Base-by-base conservation (phyloP, 176 grass and related monocot genomes). In the Aegilops bicornis region DNA sequence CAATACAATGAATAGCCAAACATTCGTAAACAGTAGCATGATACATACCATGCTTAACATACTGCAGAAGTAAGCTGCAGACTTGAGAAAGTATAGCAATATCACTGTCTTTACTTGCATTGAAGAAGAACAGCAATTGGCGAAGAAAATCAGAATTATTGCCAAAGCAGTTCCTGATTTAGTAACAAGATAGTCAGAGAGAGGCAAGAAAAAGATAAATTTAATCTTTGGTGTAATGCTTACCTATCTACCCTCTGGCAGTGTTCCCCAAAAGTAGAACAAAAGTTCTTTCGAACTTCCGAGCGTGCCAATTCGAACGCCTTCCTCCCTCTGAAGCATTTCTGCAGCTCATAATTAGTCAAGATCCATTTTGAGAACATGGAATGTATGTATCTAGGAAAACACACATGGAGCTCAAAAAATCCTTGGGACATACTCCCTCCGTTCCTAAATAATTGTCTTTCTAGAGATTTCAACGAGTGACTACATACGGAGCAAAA, bases 291-390 rank as follows among this genome's bases (percentile, higher is more conserved):
- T 73, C 82, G 92, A 77, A 94, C 81, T 69, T 94, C 83, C 27
- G 59, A 80, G 17, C 89, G 90, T 81, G 84, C 90, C 80, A 88
- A 76, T 76, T 93, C 73, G 40, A 95, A 88, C 81, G 78, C 89
- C 86, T 92, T 94, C 88, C 79, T 96, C 85, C 94, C 97, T 96
- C 97, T 94, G 88, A 94, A 99, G 89, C 92, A 99, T 99, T 96
- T 99, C 97, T 99, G 97, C 89, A 94, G 68, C 83, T 89, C 66
- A 94, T 89, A 94, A 84, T 86, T 91, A 88, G 79, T 91, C 85
- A 95, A 90, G 43, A 83, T 92, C 74, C 77, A 84, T 88, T 84
- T 89, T 69, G 35, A 52, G 65, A 48, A 82, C 78, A 56, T 54
- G 12, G 77, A 79, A 78, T 10, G 17, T 70, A 25, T 23, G 23